Percentiles rank a stretch among this genome's conserved stretches.
These are phyloP conservation scores for Nakazawaea ambrosiae DNA, from an alignment of 805 yeast species.

Conservation along the genomic window DNA sequence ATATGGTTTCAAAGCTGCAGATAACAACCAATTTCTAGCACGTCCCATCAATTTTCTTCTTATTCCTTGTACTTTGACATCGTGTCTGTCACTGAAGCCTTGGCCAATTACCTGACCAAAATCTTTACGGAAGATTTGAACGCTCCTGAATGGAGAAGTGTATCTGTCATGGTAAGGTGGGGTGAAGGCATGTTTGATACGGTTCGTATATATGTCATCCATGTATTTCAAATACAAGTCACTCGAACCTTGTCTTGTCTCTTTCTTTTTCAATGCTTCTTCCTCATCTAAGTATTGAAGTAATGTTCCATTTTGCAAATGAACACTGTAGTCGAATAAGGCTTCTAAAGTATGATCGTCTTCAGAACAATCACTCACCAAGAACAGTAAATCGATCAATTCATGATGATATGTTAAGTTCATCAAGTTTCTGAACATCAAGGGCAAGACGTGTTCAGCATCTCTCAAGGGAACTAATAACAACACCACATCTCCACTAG, in stretches of 20 bases:
- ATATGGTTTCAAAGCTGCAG: conserved; percentile 69
- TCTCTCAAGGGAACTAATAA: conserved; percentile 72
- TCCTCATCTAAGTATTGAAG: conserved; percentile 38
- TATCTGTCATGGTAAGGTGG: conserved; percentile 63
- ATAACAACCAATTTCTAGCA: conserved; percentile 78
- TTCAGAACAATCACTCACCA: conserved; percentile 73
- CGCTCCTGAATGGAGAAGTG: conserved; percentile 64
- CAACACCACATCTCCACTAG: conserved; percentile 55
- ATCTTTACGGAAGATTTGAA: conserved; percentile 75
- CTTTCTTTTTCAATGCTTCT: conserved; percentile 25
- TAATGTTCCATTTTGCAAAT: conserved; percentile 66
- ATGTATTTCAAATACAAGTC: conserved; percentile 65
- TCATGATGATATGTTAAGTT: conserved; percentile 80
- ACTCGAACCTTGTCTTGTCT: conserved; percentile 42
- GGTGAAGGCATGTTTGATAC: conserved; percentile 50
- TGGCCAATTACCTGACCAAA: conserved; percentile 83
- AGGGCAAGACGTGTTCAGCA: conserved; percentile 68
- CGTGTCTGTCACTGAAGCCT: conserved; percentile 78
- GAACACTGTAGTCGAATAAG: conserved; percentile 55
- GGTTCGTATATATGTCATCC: conserved; percentile 52
- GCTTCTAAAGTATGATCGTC: conserved; percentile 61
- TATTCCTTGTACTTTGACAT: conserved; percentile 78
- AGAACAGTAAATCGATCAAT: conserved; percentile 70
- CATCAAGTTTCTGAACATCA: conserved; percentile 82
- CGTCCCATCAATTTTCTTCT: conserved; percentile 82